phyloP scores from a whole-genome alignment of 148 eudicot genomes.

The Vaccinium macrocarpon region DNA sequence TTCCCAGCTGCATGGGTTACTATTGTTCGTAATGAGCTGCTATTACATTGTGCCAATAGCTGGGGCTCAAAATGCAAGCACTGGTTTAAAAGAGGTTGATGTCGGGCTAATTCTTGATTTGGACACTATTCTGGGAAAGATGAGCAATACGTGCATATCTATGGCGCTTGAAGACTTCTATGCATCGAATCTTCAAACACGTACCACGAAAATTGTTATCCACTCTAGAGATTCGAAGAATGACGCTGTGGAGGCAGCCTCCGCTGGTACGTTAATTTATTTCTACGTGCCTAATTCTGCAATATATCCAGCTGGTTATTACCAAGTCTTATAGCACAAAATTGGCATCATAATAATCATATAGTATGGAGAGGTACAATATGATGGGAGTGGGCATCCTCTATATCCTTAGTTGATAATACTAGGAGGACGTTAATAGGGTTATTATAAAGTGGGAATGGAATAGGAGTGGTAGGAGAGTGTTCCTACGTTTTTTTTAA shows the following conservation, averaged over 20 bases:
- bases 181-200: slow-evolving; percentile 20
- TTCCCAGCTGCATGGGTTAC: neutral
- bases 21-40: neutral
- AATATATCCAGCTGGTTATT: neutral
- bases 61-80: neutral
- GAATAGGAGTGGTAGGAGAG: no score
- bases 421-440: no score
- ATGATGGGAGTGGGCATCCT: no score
- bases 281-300: neutral
- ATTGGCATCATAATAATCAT: neutral
- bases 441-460: no score
- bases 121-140: slow-evolving; percentile 36
- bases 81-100: slow-evolving; percentile 25
- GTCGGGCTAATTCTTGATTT: slow-evolving; percentile 49
- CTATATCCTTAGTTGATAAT: no score
- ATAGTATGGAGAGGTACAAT: no score
- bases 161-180: slow-evolving; percentile 62
- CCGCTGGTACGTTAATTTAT: slow-evolving; percentile 32
- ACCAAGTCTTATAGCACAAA: neutral
- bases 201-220: slow-evolving; percentile 34
- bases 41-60: neutral
- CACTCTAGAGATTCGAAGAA: slow-evolving; percentile 38
- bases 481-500: no score
- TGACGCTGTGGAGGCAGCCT: slow-evolving; percentile 43
- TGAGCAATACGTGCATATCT: slow-evolving; percentile 38